Base-by-base conservation (phyloP, 2,329 filamentous ascomycete species). In the Colletotrichum phormii region DNA sequence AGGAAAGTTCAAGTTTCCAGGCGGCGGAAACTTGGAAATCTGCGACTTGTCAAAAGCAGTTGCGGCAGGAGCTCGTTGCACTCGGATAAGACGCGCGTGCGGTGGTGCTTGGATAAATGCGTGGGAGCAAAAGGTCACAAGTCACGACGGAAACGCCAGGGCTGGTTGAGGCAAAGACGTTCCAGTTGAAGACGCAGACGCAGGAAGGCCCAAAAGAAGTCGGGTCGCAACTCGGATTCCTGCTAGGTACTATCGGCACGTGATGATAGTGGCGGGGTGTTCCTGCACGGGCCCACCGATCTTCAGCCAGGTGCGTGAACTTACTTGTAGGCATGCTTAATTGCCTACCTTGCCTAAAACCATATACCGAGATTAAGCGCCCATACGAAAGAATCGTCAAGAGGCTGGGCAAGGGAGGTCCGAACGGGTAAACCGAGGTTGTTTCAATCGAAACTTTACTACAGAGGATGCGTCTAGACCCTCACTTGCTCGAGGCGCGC, bases 391-490 rank as follows among this genome's bases (percentile, higher is more conserved):
- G 42, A 49, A 49, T 49, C 42, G 42, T 49, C 42, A 22, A 49
- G 42, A 49, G 42, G 42, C 42, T 49, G 55, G 61, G 51, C 55
- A 35, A 46, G 60, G 60, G 42, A 49, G 42, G 42, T 49, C 42
- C 18, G 22, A 49, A 49, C 9, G 42, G 51, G 54, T 18, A 37
- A 8, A 29, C 22, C 46, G 66, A 61, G 24, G 31, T 29, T 61
- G 71, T 73, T 73, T 73, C 60, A 65, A 61, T 31, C 35, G 12
- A 24, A 73, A 73, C 60, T 26, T 64, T 68, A 54, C 13, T 18
- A 8, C 11, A 26, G 29, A 57, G 15, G 51, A 67, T 18, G 58
- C 26, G 57, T 57, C n/a, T 68, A 5, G 46, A 46, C 31, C n/a
- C 31, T 35, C 13, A 18, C 18, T 26, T 24, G 31, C 22, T 29